Base-by-base conservation (phyloP, 1,284 basidiomycete species). In the Austroboletus olivaceoglutinosus region DNA sequence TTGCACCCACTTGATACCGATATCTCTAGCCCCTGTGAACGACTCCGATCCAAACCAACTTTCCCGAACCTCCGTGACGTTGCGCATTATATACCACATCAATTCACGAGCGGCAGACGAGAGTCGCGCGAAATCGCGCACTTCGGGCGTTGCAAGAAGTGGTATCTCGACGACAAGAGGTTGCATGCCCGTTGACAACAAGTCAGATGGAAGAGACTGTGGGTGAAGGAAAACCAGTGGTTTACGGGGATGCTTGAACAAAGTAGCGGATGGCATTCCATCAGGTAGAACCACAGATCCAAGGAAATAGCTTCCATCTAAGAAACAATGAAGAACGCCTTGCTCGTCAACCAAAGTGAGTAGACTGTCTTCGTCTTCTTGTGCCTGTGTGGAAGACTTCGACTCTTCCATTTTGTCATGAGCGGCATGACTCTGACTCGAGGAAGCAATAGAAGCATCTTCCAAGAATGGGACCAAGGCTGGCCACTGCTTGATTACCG, bases 271-370 rank as follows among this genome's bases (percentile, higher is more conserved):
- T 68, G 64, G 45, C 57, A 57, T 36, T 72, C 75, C 34, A 80
- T 55, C 36, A 58, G 62, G 54, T 21, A 65, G 52, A 53, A 48
- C 42, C 38, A 87, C 67, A 31, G 77, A 73, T 33, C 93, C 92
- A 30, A 95, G 75, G 41, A 86, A 80, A 69, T 89, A 92, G 52
- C 81, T 81, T 22, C 92, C 92, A 61, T 94, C 91, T 43, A 93
- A 72, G 66, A 83, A 91, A 57, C 72, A 77, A 62, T 84, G 77
- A 43, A 89, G 63, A 52, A 66, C 64, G 7, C 89, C 86, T 21
- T 66, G 54, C 47, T 76, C 71, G 61, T 89, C 86, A 18, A 81
- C 67, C 37, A 82, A 75, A 27, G 76, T 73, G 19, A 91, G 72
- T 46, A 90, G 70, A 60, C 85, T 89, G 59, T 84, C 86, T 47